Evolutionary conservation across 345 rosid genomes (phyloP), one percentile per base, ranked within the genome.

Genomic region (Acer yangbiense): DNA sequence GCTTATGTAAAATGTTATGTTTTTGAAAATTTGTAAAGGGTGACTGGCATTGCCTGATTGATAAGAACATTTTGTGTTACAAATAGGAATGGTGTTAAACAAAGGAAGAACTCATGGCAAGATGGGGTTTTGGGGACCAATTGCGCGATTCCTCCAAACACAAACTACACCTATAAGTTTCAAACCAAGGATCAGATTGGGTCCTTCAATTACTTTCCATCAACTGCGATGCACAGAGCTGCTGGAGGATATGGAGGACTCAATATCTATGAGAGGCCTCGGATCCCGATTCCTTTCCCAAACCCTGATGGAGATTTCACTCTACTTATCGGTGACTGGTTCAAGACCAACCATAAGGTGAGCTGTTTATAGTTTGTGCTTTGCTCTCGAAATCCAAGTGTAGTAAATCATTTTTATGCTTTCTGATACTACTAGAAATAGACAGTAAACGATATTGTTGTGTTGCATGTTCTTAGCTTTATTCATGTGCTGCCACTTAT

Each of bases 181-280:
- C 98, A 94, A 80, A 79, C 93, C 78, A 94, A 94, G 87, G 98
- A 94, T 83, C 98, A 94, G 83, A 94, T 94, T 72, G 98, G 98
- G 5, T 76, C 93, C 65, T 94, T 75, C 84, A 85, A 71, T n/a
- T 94, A 92, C 83, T 94, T 91, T 35, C 97, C 98, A 65, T 92
- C 98, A 69, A 93, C 90, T 20, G 84, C 85, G 1, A 72, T 94
- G 82, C 98, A 94, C 82, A 91, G 83, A 84, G 97, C 94, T 48
- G 91, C 94, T 69, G 98, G 98, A 43, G 98, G 97, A 17, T 94
- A 81, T 50, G 98, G 98, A 66, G 94, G 86, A 12, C 79, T 93
- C 71, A 89, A 89, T 73, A 76, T 93, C 79, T 86, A 85, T 12
- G 82, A 88, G 48, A 86, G 98, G 76, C 85, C 93, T 29, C 75